phyloP scores from a whole-genome alignment of 805 yeast species.

The Wickerhamomyces sydowiorum region DNA sequence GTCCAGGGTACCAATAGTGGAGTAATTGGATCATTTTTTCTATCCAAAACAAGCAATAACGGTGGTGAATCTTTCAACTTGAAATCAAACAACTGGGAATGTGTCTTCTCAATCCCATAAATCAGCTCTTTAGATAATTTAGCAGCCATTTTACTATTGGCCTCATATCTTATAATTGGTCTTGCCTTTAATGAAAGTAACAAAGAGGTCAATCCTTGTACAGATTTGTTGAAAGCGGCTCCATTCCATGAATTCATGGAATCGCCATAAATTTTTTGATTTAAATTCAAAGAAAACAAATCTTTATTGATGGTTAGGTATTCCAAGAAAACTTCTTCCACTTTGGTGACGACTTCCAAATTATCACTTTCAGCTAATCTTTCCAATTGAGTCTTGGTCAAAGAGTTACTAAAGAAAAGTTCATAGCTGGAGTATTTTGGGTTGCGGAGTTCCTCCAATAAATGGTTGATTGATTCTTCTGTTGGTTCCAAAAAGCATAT shows the following conservation, averaged over 20 bases:
- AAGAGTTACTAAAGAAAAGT: slow-evolving; percentile 69
- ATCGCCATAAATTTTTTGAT: slow-evolving; percentile 27
- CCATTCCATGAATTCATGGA: slow-evolving; percentile 41
- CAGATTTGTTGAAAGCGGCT: slow-evolving; percentile 34
- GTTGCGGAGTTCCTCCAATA: slow-evolving; percentile 60
- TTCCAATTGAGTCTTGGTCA: slow-evolving; percentile 76
- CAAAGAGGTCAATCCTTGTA: slow-evolving; percentile 44
- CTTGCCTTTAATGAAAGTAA: slow-evolving; percentile 68
- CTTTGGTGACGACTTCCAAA: slow-evolving; percentile 67
- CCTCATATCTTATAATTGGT: slow-evolving; percentile 77
- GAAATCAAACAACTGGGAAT: slow-evolving; percentile 63
- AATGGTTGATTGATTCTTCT: slow-evolving; percentile 50
- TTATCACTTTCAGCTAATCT: slow-evolving; percentile 88
- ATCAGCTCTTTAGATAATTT: slow-evolving; percentile 64
- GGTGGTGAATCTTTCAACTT: slow-evolving; percentile 64
- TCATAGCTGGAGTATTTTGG: slow-evolving; percentile 82
- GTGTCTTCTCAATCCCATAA: slow-evolving; percentile 48
- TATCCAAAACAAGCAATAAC: slow-evolving; percentile 66
- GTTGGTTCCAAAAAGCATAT: slow-evolving; percentile 74
- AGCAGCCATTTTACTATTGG: slow-evolving; percentile 56
- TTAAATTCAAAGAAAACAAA: slow-evolving; percentile 45
- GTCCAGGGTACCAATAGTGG: slow-evolving; percentile 96
- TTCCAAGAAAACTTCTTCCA: slow-evolving; percentile 83
- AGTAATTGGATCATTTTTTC: slow-evolving; percentile 88
- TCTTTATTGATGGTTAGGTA: slow-evolving; percentile 69